phyloP scores from a whole-genome alignment of 2,329 filamentous ascomycete species.

The Zasmidium angulare region DNA sequence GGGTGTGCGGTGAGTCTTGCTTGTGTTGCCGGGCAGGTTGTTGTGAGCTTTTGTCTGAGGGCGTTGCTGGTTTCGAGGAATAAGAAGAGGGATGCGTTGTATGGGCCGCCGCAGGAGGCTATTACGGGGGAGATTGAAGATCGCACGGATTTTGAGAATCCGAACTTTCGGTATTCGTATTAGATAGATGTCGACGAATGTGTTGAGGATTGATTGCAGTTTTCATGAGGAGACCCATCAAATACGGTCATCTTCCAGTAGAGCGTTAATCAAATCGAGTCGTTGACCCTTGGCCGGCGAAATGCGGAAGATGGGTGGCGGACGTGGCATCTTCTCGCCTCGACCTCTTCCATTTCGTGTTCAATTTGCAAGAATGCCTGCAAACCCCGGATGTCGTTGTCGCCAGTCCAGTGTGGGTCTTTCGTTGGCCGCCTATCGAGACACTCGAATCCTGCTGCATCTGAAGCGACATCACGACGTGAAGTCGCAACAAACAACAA shows the following conservation, averaged over 20 bases:
- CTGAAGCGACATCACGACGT: too few species aligned
- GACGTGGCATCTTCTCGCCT: neutral
- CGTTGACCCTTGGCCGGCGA: neutral
- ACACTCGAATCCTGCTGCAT: too few species aligned
- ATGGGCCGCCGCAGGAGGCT: conserved; percentile 21
- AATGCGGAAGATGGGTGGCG: neutral
- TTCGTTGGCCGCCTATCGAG: too few species aligned
- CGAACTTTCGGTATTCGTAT: conserved; percentile 28
- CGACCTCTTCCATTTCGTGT: neutral
- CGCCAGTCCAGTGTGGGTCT: too few species aligned
- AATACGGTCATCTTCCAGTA: too few species aligned
- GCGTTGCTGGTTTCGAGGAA: conserved; percentile 40
- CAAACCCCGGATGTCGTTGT: too few species aligned
- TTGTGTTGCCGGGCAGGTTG: conserved; percentile 46
- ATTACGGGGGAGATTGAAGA: conserved; percentile 32
- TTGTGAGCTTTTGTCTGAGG: conserved; percentile 38
- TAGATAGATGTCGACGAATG: conserved; percentile 4
- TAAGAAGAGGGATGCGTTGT: conserved; percentile 39
- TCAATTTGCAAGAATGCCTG: too few species aligned
- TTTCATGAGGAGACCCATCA: too few species aligned
- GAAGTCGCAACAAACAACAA: neutral
- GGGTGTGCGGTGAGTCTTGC: conserved; percentile 54
- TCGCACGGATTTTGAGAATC: conserved; percentile 42
- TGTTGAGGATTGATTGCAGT: neutral
- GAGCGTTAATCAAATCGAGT: too few species aligned